These are phyloP conservation scores for Colletotrichum phormii DNA, from an alignment of 2,329 filamentous ascomycete species.

Conservation along the genomic window DNA sequence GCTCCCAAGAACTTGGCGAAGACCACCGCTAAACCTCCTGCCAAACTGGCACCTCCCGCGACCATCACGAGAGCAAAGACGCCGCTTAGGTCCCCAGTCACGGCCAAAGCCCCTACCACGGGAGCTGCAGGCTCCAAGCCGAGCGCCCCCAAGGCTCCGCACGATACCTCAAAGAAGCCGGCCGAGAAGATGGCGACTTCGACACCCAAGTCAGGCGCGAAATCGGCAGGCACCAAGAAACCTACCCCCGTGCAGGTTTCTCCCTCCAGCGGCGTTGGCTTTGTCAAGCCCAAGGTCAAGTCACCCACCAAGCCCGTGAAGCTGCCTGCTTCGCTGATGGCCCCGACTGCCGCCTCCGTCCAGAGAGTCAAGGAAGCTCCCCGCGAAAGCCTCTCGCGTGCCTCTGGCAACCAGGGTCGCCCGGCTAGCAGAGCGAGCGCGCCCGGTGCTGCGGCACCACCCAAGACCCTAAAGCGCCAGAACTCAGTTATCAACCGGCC, in stretches of 20 bases:
- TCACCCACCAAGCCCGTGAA: conserved; percentile 77
- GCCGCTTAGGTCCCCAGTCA: conserved; percentile 50
- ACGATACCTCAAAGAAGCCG: conserved; percentile 28
- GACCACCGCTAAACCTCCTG: conserved; percentile 45
- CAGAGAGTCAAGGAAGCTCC: conserved; percentile 63
- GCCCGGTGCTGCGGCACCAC: conserved; percentile 42
- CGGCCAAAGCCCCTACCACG: conserved; percentile 52
- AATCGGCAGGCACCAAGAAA: conserved; percentile 54
- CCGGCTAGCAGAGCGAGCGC: conserved; percentile 60
- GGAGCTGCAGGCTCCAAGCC: conserved; percentile 45
- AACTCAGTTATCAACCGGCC: conserved; percentile 57
- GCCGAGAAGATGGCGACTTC: conserved; percentile 50
- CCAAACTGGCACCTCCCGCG: conserved; percentile 40
- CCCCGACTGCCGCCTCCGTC: conserved; percentile 76
- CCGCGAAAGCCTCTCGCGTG: conserved; percentile 39
- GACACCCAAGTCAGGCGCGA: conserved; percentile 43
- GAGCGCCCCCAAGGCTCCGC: conserved; percentile 41
- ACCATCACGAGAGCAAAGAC: conserved; percentile 46
- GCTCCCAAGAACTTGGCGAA: conserved; percentile 35
- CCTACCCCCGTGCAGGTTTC: conserved; percentile 55
- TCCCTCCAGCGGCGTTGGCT: conserved; percentile 52
- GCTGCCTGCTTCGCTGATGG: conserved; percentile 74
- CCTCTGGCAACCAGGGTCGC: conserved; percentile 49
- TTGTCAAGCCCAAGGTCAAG: conserved; percentile 70
- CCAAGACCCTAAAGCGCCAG: conserved; percentile 56